Conservation (phyloP, 306 rosid species). For the Medicago lupulina region DNA sequence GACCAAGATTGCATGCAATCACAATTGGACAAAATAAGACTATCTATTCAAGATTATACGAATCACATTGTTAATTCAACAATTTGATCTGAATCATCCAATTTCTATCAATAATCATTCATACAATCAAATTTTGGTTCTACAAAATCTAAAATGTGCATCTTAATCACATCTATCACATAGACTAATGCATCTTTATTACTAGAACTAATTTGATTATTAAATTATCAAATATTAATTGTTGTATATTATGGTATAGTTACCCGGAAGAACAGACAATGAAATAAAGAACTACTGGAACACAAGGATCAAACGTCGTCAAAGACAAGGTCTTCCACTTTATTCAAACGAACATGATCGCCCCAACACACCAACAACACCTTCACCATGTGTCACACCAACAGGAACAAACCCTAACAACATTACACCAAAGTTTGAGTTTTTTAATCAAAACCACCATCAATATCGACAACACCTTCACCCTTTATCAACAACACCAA, state of each 20-base stretch:
- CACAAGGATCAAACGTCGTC: slow-evolving; percentile 79
- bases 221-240: neutral
- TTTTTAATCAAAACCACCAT: slow-evolving; percentile 37
- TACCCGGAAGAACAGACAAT: slow-evolving; percentile 96
- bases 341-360: slow-evolving; percentile 53
- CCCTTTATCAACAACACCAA: slow-evolving; percentile 35
- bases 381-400: slow-evolving; percentile 31
- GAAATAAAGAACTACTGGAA: slow-evolving; percentile 96
- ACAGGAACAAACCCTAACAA: slow-evolving; percentile 44
- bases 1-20: neutral
- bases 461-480: slow-evolving; percentile 11
- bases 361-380: slow-evolving; percentile 44
- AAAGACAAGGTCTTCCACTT: slow-evolving; percentile 77
- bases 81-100: neutral
- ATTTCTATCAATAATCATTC: neutral
- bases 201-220: neutral
- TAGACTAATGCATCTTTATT: neutral
- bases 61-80: neutral
- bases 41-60: neutral
- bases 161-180: neutral
- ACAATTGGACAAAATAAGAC: neutral
- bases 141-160: neutral
- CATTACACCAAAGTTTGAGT: slow-evolving; percentile 42
- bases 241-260: slow-evolving; percentile 40
- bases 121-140: neutral